These are phyloP conservation scores for Globisporangium nagaii DNA, from an alignment of 352 stramenopile species.

Conservation along the genomic window DNA sequence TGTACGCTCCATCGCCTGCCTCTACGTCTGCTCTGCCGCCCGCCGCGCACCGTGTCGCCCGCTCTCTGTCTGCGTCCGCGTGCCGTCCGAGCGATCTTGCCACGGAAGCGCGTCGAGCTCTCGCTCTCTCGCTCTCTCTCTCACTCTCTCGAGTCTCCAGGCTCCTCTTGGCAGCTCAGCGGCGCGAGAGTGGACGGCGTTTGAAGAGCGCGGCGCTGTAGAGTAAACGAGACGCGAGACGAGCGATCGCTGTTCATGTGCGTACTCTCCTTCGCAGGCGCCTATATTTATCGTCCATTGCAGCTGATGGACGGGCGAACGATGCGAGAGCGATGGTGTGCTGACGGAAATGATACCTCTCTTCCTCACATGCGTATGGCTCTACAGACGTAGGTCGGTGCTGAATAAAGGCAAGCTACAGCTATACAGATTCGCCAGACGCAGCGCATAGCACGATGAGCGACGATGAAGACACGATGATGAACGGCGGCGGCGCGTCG, in stretches of 20 bases:
- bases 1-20: no score
- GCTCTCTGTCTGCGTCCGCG: background rate
- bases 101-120: background rate
- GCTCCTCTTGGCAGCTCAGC: no score
- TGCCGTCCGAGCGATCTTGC: background rate
- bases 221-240: background rate
- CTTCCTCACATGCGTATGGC: no score
- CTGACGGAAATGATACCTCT: background rate
- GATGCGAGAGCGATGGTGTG: no score
- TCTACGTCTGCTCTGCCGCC: background rate
- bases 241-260: background rate
- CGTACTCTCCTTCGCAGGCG: background rate
- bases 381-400: no score
- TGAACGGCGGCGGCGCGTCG: constrained; percentile 3
- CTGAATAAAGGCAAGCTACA: no score
- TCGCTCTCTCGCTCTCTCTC: background rate
- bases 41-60: background rate
- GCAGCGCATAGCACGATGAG: constrained; percentile 16
- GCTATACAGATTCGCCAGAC: background rate
- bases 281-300: background rate
- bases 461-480: constrained; percentile 22
- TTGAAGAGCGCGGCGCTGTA: no score
- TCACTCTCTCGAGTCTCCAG: background rate
- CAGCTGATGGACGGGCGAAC: background rate
- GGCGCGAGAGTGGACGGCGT: background rate